Percentiles rank a stretch among this genome's conserved stretches.
phyloP scores from a whole-genome alignment of 768 basidiomycete genomes.

The Pleurotus citrinopileatus region DNA sequence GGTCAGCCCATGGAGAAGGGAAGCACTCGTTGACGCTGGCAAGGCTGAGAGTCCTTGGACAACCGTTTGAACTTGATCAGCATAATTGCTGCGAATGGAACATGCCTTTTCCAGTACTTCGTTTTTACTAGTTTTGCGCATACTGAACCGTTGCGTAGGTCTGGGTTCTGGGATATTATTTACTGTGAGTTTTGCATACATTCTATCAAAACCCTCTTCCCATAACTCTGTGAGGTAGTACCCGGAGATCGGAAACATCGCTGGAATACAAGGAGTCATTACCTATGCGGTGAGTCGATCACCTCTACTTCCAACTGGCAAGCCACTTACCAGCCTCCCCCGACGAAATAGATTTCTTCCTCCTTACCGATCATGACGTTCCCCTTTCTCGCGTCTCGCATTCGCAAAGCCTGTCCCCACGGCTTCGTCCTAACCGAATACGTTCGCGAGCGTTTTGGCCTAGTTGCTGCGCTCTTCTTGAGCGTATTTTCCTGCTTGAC shows the following conservation, averaged over 20 bases:
- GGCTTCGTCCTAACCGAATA: constrained; percentile 6
- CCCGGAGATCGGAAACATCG: constrained; percentile 7
- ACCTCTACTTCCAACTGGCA: neutral
- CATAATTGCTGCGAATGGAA: constrained; percentile 12
- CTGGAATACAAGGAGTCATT: constrained; percentile 3
- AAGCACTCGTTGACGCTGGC: neutral
- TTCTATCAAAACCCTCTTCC: too few species aligned
- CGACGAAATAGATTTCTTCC: neutral
- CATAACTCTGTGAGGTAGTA: too few species aligned
- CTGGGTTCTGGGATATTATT: constrained; percentile 8
- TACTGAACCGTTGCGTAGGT: neutral
- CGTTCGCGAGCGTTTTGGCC: constrained; percentile 2
- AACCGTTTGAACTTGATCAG: constrained; percentile 12
- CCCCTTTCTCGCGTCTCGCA: constrained; percentile 7
- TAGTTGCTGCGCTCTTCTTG: neutral
- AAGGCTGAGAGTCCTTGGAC: constrained; percentile 10
- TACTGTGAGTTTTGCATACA: neutral
- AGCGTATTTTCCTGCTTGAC: constrained; percentile 8
- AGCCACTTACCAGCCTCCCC: too few species aligned
- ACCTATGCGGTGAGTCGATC: constrained; percentile 2
- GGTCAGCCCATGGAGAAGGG: neutral
- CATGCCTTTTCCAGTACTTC: constrained; percentile 10
- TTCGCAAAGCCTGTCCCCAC: constrained; percentile 8
- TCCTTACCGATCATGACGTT: constrained; percentile 10
- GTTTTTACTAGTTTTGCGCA: neutral